phyloP scores from a whole-genome alignment of 2,329 filamentous ascomycete genomes.

The Paracorniculantispora psalliotae region DNA sequence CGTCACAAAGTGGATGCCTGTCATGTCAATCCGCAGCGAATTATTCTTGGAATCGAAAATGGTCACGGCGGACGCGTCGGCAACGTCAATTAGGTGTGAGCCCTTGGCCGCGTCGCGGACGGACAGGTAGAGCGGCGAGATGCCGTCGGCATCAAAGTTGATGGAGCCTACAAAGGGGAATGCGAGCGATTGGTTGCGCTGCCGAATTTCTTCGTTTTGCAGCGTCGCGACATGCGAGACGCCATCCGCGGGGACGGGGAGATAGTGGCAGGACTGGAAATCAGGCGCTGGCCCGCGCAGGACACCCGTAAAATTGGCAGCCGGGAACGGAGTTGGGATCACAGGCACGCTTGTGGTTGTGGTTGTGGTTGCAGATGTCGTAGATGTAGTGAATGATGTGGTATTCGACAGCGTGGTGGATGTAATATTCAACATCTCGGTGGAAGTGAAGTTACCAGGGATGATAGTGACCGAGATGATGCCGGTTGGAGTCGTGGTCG shows the following conservation, averaged over 20 bases:
- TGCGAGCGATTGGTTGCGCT: conserved; percentile 28
- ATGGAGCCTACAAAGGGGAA: conserved; percentile 34
- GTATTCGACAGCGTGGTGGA: not conserved
- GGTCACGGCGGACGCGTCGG: conserved; percentile 26
- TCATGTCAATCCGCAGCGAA: conserved; percentile 27
- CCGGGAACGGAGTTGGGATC: not conserved
- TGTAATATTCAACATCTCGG: not conserved
- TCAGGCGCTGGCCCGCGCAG: conserved; percentile 3
- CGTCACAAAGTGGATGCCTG: conserved; percentile 32
- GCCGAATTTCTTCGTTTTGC: conserved; percentile 27
- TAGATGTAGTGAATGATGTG: not conserved
- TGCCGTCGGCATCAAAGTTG: conserved; percentile 27
- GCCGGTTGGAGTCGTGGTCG: not conserved
- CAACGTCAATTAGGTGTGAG: conserved; percentile 30
- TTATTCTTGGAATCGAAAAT: conserved; percentile 28
- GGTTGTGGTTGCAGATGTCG: not conserved
- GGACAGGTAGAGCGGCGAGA: conserved; percentile 30
- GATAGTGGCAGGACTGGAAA: conserved; percentile 25
- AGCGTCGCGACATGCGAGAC: conserved; percentile 24
- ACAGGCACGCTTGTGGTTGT: not conserved
- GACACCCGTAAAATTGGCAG: conserved; percentile 11
- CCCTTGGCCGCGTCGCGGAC: conserved; percentile 26
- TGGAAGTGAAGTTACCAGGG: not conserved
- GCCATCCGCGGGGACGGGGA: conserved; percentile 21
- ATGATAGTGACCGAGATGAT: not conserved